phyloP scores from a whole-genome alignment of 495 filamentous ascomycete genomes.

The Neurospora discreta region DNA sequence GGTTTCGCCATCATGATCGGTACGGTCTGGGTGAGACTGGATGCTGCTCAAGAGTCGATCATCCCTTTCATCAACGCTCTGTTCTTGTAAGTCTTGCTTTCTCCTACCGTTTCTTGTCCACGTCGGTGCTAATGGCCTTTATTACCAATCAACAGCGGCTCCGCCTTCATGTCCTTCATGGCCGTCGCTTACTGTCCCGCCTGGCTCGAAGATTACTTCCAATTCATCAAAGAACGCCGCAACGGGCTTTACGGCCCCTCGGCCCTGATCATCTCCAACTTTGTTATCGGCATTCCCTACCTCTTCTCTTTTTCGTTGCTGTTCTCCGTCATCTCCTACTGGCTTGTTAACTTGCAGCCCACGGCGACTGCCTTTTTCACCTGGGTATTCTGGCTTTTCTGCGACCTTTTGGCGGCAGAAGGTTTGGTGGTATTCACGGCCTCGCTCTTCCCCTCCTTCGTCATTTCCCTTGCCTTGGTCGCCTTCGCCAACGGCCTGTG shows the following conservation, averaged over 20 bases:
- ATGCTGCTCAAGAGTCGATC: slow-evolving; percentile 53
- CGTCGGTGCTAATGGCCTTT: slow-evolving; percentile 12
- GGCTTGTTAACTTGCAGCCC: slow-evolving; percentile 65
- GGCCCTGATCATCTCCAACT: slow-evolving; percentile 64
- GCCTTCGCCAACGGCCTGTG: slow-evolving; percentile 79
- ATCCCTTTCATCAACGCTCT: slow-evolving; percentile 73
- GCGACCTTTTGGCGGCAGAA: slow-evolving; percentile 72
- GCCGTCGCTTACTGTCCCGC: slow-evolving; percentile 73
- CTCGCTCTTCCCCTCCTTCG: slow-evolving; percentile 64
- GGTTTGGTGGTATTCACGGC: slow-evolving; percentile 67
- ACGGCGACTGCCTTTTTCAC: slow-evolving; percentile 56
- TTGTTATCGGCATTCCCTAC: slow-evolving; percentile 69
- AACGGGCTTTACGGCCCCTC: slow-evolving; percentile 71
- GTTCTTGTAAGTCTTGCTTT: slow-evolving; percentile 18
- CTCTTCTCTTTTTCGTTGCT: slow-evolving; percentile 64
- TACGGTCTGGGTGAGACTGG: slow-evolving; percentile 68
- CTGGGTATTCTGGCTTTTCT: slow-evolving; percentile 79
- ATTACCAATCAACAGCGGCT: slow-evolving; percentile 52
- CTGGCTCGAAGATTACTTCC: slow-evolving; percentile 68
- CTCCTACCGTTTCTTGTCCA: not conserved
- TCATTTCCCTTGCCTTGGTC: slow-evolving; percentile 60
- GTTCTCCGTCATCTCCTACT: slow-evolving; percentile 67
- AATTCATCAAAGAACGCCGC: slow-evolving; percentile 65
- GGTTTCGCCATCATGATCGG: slow-evolving; percentile 76
- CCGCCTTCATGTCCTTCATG: slow-evolving; percentile 88